Conservation (phyloP, 2,329 filamentous ascomycete genomes). For the Arthrobotrys sphaeroides region DNA sequence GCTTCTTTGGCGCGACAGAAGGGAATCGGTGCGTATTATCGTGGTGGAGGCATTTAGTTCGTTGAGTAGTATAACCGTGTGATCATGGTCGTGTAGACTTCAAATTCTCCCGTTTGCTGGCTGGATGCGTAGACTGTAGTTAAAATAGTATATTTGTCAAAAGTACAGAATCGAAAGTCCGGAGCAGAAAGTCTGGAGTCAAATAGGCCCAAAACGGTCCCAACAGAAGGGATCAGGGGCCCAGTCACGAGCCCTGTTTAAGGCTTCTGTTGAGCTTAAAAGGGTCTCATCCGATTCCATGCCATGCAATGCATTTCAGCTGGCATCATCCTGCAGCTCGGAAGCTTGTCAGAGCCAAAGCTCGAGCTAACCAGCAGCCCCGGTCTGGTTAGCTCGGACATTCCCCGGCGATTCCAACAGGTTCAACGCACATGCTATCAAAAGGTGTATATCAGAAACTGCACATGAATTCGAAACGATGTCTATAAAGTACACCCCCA, state of each 20-base stretch:
- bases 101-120: too few relatives aligned
- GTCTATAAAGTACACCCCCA: conserved; percentile 18
- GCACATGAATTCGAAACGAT: conserved; percentile 7
- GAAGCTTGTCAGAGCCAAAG: neutral
- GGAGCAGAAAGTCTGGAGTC: neutral
- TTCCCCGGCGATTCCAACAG: conserved; percentile 3
- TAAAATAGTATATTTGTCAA: neutral
- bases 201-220: neutral
- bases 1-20: neutral
- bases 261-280: conserved; percentile 42
- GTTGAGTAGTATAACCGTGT: neutral
- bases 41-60: conserved; percentile 5
- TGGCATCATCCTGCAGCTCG: conserved; percentile 36
- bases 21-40: neutral
- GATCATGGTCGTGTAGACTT: too few relatives aligned
- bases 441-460: neutral
- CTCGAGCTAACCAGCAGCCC: neutral
- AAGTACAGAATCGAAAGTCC: neutral
- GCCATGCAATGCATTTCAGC: neutral
- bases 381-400: neutral
- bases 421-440: neutral
- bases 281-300: neutral
- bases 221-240: conserved; percentile 32
- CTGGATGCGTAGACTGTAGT: too few relatives aligned
- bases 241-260: conserved; percentile 20